A percentile compares a stretch with the other conserved stretches of the same genome.
Evolutionary conservation across 306 rosid genomes (phyloP).

Genomic region (Vachellia collinsii): DNA sequence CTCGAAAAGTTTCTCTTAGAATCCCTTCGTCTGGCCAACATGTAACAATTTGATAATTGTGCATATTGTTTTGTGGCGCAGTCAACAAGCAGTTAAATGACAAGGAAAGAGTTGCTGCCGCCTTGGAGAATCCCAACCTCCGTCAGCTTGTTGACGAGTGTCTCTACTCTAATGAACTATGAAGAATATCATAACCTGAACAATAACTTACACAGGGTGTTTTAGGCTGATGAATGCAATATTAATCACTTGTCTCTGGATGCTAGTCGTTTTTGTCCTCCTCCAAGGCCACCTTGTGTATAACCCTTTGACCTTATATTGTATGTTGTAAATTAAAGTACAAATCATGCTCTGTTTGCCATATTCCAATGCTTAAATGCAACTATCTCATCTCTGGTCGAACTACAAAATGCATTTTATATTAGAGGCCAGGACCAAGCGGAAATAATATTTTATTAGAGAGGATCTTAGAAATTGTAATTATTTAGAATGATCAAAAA

Average conservation of each 20-base stretch:
- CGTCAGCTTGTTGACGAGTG: slow-evolving; percentile 97
- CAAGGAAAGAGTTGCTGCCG: slow-evolving; percentile 94
- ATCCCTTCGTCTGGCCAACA: slow-evolving; percentile 24
- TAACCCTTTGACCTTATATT: neutral
- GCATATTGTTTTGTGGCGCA: slow-evolving; percentile 40
- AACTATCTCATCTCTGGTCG: too few relatives aligned
- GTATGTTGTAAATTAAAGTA: too few relatives aligned
- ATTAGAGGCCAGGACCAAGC: too few relatives aligned
- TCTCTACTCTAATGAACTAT: slow-evolving; percentile 82
- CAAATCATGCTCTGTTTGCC: too few relatives aligned
- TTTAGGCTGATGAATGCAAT: slow-evolving; percentile 34
- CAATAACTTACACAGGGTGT: slow-evolving; percentile 42
- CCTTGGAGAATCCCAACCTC: slow-evolving; percentile 94
- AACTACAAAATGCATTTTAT: too few relatives aligned
- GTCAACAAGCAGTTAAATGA: slow-evolving; percentile 98
- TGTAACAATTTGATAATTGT: slow-evolving; percentile 23
- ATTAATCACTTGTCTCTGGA: slow-evolving; percentile 20
- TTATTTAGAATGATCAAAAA: too few relatives aligned
- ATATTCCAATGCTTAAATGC: too few relatives aligned
- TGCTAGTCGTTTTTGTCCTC: slow-evolving; percentile 16
- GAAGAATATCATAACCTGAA: slow-evolving; percentile 41
- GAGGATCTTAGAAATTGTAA: too few relatives aligned
- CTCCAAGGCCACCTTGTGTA: slow-evolving; percentile 15
- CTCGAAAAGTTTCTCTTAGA: neutral
- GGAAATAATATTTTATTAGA: too few relatives aligned